Conservation (phyloP, 1,139 yeast genomes). For the Scheffersomyces stambukii region DNA sequence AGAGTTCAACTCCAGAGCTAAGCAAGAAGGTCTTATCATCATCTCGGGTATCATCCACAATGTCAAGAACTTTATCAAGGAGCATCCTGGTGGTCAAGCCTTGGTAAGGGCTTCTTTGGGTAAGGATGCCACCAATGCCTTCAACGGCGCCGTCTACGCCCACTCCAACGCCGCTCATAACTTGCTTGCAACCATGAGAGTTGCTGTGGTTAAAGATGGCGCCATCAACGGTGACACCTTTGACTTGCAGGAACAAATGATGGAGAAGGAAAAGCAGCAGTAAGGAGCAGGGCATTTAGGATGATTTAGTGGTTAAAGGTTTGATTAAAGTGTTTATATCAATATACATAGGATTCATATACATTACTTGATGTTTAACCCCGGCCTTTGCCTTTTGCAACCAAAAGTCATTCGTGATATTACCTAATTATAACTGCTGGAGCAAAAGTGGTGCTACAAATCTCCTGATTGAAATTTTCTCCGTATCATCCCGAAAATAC, state of each 20-base stretch:
- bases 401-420: no score
- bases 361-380: slow-evolving; percentile 2
- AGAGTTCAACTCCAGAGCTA: slow-evolving; percentile 69
- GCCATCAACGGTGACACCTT: slow-evolving; percentile 51
- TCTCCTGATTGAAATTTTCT: no score
- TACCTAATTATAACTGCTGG: no score
- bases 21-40: slow-evolving; percentile 58
- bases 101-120: slow-evolving; percentile 83
- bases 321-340: no score
- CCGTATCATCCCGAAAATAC: no score
- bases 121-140: slow-evolving; percentile 95
- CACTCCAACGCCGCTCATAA: slow-evolving; percentile 98
- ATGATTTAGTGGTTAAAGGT: no score
- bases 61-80: slow-evolving; percentile 75
- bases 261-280: slow-evolving; percentile 31
- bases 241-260: slow-evolving; percentile 46
- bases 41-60: slow-evolving; percentile 95
- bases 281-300: no score
- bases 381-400: no score
- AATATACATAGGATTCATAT: no score
- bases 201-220: slow-evolving; percentile 79
- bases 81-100: slow-evolving; percentile 98
- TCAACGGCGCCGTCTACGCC: slow-evolving; percentile 95
- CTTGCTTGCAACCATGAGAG: slow-evolving; percentile 90
- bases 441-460: no score